phyloP scores from a whole-genome alignment of 305 asterid genomes.

The Striga hermonthica region DNA sequence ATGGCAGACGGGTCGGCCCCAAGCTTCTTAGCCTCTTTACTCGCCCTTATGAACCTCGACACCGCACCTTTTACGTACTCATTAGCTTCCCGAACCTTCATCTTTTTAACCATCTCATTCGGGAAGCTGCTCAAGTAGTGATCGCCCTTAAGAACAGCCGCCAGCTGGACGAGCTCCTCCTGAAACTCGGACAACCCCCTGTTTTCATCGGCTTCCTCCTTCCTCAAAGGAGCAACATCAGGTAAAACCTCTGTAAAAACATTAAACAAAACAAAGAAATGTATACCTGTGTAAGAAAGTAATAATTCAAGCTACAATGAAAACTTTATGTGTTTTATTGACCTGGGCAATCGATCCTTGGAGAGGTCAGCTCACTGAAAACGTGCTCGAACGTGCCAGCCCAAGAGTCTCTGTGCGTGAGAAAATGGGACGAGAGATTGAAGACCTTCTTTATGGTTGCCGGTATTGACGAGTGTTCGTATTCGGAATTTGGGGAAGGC shows the following conservation, averaged over 20 bases:
- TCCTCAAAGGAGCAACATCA: constrained; percentile 31
- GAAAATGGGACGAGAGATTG: constrained; percentile 64
- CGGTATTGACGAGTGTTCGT: constrained; percentile 76
- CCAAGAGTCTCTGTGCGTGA: constrained; percentile 88
- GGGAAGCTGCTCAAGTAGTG: constrained; percentile 62
- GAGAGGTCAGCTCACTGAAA: constrained; percentile 55
- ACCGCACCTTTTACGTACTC: constrained; percentile 54
- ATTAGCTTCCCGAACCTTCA: constrained; percentile 59
- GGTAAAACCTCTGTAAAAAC: constrained; percentile 47
- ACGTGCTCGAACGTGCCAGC: constrained; percentile 86
- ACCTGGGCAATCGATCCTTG: constrained; percentile 82
- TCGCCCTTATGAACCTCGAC: constrained; percentile 59
- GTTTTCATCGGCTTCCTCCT: not conserved
- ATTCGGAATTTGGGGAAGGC: constrained; percentile 63
- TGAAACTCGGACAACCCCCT: constrained; percentile 53
- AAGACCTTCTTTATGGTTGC: constrained; percentile 78
- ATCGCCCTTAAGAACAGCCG: constrained; percentile 65
- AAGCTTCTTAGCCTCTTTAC: constrained; percentile 52
- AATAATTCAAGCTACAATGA: too few relatives aligned
- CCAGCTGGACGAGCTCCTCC: constrained; percentile 56
- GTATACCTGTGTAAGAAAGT: too few relatives aligned
- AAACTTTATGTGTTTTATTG: not conserved
- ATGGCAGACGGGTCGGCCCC: constrained; percentile 60
- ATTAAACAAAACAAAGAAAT: not conserved
- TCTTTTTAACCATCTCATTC: constrained; percentile 46